Evolutionary conservation across 1,284 basidiomycete species (phyloP).

Genomic region (Moniliophthora roreri): DNA sequence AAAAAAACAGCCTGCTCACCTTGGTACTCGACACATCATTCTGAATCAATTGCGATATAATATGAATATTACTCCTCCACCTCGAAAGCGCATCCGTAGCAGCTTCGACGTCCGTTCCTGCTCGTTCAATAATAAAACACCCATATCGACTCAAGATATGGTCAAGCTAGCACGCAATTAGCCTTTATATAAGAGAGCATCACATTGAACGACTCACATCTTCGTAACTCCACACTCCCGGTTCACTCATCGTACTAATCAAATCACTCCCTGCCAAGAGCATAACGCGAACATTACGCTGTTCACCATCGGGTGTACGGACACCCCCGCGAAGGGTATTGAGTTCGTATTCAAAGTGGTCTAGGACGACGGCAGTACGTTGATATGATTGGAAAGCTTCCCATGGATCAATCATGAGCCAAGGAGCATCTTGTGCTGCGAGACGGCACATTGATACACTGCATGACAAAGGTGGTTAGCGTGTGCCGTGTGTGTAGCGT

Average conservation of each 20-base stretch:
- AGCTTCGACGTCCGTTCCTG: conserved; percentile 89
- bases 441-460: conserved; percentile 89
- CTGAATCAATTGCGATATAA: conserved; percentile 95
- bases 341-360: conserved; percentile 94
- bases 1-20: conserved; percentile 39
- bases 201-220: conserved; percentile 59
- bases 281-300: conserved; percentile 77
- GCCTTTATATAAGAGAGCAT: conserved; percentile 13
- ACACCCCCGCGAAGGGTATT: conserved; percentile 81
- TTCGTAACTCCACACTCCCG: conserved; percentile 95
- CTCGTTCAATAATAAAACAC: conserved; percentile 92
- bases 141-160: conserved; percentile 96
- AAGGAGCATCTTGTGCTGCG: conserved; percentile 81
- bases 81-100: conserved; percentile 74
- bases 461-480: conserved; percentile 17
- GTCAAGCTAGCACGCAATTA: conserved; percentile 63
- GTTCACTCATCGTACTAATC: conserved; percentile 97
- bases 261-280: conserved; percentile 96
- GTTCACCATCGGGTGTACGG: conserved; percentile 62
- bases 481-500: no score
- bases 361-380: conserved; percentile 93
- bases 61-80: conserved; percentile 89
- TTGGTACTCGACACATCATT: conserved; percentile 98
- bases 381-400: conserved; percentile 94
- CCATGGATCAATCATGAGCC: conserved; percentile 97